Percentiles rank a stretch among this genome's conserved stretches.
These are phyloP conservation scores for Quercus phellos DNA, from an alignment of 331 rosid genomes.

Conservation along the genomic window DNA sequence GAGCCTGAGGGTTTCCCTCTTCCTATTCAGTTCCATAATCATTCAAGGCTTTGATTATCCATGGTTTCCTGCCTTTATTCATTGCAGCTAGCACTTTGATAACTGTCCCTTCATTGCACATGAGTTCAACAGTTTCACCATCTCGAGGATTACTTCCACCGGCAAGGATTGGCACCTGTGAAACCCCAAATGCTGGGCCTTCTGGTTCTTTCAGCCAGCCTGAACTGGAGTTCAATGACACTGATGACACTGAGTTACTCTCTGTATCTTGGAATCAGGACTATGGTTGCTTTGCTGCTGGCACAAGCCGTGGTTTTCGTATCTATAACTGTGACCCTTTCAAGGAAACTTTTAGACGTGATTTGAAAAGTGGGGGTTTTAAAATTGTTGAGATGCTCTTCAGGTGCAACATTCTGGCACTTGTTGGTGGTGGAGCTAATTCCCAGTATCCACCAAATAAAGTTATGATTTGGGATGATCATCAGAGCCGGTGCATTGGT, in stretches of 20 bases:
- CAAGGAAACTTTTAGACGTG: conserved; percentile 82
- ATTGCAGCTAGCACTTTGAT: conserved; percentile 30
- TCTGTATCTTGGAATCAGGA: conserved; percentile 90
- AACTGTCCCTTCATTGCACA: conserved; percentile 25
- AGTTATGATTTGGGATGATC: conserved; percentile 95
- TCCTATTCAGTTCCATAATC: not conserved
- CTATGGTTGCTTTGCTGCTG: conserved; percentile 79
- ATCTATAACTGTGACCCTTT: conserved; percentile 84
- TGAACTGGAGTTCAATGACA: conserved; percentile 34
- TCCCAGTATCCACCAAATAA: conserved; percentile 75
- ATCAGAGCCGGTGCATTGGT: conserved; percentile 77
- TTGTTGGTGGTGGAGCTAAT: conserved; percentile 78
- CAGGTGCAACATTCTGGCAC: conserved; percentile 83
- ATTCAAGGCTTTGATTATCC: not conserved
- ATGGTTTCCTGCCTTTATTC: not conserved
- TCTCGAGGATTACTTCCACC: conserved; percentile 49
- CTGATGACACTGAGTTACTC: conserved; percentile 45
- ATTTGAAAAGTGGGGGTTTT: conserved; percentile 71
- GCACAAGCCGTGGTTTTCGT: conserved; percentile 79
- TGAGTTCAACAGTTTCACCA: conserved; percentile 51
- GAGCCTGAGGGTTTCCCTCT: not conserved
- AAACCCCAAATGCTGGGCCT: conserved; percentile 45
- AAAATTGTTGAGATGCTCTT: conserved; percentile 90
- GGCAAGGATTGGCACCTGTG: conserved; percentile 37
- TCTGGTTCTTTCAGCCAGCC: conserved; percentile 44